A percentile compares a stretch with the other conserved stretches of the same genome.
These are phyloP conservation scores for Lyophyllum atratum DNA, from an alignment of 768 basidiomycete genomes.

Conservation along the genomic window DNA sequence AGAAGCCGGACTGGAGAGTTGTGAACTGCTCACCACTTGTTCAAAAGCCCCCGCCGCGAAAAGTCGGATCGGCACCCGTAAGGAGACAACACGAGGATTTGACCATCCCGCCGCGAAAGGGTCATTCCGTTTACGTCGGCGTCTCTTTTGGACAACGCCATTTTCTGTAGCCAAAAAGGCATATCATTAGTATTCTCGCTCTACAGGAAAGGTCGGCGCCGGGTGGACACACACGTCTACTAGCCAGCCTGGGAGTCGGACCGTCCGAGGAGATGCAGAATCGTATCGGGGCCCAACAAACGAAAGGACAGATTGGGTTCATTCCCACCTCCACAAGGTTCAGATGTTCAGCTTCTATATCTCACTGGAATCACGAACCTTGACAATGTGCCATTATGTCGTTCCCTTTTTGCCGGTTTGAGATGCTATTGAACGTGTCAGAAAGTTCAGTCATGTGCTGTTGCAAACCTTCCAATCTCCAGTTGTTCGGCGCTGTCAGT, in stretches of 20 bases:
- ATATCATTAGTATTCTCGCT: neutral
- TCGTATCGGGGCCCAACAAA: neutral
- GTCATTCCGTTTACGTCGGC: neutral
- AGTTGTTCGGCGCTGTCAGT: neutral
- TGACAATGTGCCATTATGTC: neutral
- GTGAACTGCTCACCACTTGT: no score
- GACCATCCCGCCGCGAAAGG: neutral
- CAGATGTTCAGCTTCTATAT: neutral
- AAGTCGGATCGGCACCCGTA: neutral
- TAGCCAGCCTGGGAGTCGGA: neutral
- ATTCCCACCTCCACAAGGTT: neutral
- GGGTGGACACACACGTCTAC: neutral
- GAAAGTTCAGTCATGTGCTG: neutral
- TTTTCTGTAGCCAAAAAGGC: neutral
- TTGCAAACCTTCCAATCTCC: neutral
- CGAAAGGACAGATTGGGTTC: conserved; percentile 1
- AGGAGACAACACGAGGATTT: neutral
- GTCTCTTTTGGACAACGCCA: neutral
- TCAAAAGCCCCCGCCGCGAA: no score
- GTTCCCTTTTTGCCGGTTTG: conserved; percentile 1
- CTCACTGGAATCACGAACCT: neutral
- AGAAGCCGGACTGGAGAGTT: neutral
- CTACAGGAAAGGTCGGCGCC: neutral
- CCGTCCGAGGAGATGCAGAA: neutral
- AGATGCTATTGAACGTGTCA: neutral